Percentiles rank a stretch among this genome's conserved stretches.
Conservation (phyloP, 2,329 filamentous ascomycete species). For the Epichloe amarillans region DNA sequence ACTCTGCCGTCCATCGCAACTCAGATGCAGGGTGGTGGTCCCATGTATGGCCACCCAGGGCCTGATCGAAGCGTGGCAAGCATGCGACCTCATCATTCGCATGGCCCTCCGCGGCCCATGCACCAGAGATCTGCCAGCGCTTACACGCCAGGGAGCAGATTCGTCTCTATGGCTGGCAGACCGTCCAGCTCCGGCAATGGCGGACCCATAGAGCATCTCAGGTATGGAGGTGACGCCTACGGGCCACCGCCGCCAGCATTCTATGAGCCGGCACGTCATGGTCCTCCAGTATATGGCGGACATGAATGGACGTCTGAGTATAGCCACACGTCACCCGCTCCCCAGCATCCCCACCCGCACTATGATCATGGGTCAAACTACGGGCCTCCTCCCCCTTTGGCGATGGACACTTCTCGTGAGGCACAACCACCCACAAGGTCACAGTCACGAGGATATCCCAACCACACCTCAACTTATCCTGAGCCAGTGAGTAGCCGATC, state of each 20-base stretch:
- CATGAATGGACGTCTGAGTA: conserved; percentile 3
- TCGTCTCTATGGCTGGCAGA: conserved; percentile 4
- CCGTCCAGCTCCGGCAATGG: conserved; percentile 11
- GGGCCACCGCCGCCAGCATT: background rate
- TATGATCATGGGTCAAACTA: background rate
- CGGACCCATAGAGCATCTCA: background rate
- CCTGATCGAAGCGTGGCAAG: background rate
- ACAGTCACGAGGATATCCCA: background rate
- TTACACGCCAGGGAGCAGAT: conserved; percentile 8
- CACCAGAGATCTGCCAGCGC: conserved; percentile 14
- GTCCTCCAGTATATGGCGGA: background rate
- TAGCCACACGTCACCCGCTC: background rate
- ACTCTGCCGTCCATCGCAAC: conserved; percentile 14
- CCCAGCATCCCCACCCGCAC: background rate
- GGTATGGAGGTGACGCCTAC: conserved; percentile 1
- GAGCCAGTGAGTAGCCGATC: conserved; percentile 1
- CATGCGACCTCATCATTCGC: background rate
- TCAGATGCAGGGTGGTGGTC: conserved; percentile 8
- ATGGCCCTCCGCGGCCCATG: conserved; percentile 6
- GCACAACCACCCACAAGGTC: background rate
- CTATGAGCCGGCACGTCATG: conserved; percentile 5
- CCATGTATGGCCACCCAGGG: background rate
- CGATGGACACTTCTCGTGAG: background rate
- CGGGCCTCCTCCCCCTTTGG: background rate
- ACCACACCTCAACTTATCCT: conserved; percentile 1